Evolutionary conservation across 352 stramenopile genomes (phyloP).

Genomic region (Globisporangium camurandrum): DNA sequence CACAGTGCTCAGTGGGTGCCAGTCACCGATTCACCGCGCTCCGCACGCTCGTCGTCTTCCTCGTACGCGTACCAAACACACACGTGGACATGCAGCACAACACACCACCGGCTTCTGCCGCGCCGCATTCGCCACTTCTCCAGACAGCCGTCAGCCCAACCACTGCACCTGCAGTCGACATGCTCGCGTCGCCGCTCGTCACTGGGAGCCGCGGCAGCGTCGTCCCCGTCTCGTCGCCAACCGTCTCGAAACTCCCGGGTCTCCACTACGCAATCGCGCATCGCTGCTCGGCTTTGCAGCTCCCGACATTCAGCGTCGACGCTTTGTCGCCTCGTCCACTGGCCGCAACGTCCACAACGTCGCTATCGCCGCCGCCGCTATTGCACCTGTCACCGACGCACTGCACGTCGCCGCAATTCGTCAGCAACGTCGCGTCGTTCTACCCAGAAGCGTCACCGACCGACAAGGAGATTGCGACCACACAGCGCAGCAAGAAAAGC

Average conservation of each 20-base stretch:
- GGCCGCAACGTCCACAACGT: not conserved
- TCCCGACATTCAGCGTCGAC: conserved; percentile 30
- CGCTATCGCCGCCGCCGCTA: conserved; percentile 2
- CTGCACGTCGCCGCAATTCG: conserved; percentile 29
- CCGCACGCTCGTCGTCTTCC: not conserved
- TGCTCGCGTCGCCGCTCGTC: conserved; percentile 30
- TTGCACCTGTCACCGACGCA: conserved; percentile 26
- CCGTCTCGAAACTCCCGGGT: conserved; percentile 43
- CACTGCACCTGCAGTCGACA: conserved; percentile 1
- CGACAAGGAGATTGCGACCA: conserved; percentile 16
- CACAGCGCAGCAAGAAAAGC: conserved; percentile 51
- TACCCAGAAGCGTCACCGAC: conserved; percentile 31
- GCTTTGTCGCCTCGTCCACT: conserved; percentile 2
- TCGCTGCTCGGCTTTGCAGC: conserved; percentile 29
- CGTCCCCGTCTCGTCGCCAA: conserved; percentile 28
- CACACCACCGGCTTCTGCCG: no score
- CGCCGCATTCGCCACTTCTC: not conserved
- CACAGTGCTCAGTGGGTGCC: not conserved
- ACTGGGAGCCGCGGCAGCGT: conserved; percentile 22
- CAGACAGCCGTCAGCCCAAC: not conserved
- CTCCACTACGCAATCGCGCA: conserved; percentile 61
- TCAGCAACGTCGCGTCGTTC: conserved; percentile 13
- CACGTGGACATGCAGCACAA: no score
- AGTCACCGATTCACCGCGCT: not conserved
- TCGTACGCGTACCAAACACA: no score